Percentiles rank a stretch among this genome's conserved stretches.
Evolutionary conservation across 768 basidiomycete species (phyloP).

Genomic region (Sporobolomyces phaffii): DNA sequence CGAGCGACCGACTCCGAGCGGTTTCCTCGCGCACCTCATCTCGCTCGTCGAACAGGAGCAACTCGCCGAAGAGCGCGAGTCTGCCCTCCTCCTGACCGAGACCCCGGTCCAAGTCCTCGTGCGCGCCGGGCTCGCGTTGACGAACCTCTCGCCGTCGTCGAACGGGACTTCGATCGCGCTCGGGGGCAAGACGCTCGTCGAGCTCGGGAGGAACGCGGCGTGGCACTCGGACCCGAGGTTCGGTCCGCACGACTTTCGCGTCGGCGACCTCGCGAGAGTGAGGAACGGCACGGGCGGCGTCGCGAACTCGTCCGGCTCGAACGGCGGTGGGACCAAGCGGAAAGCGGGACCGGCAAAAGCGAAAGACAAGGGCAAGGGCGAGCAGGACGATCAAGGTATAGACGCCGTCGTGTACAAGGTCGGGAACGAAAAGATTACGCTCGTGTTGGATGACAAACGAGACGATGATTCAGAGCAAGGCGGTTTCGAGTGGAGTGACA

Average conservation of each 20-base stretch:
- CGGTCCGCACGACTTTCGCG: slow-evolving; percentile 80
- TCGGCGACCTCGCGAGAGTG: slow-evolving; percentile 81
- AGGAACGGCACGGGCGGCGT: too few species aligned
- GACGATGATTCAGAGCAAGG: background rate
- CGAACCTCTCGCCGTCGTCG: slow-evolving; percentile 62
- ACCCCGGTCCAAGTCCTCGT: slow-evolving; percentile 80
- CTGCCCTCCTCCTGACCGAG: slow-evolving; percentile 69
- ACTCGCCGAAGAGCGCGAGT: slow-evolving; percentile 75
- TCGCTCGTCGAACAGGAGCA: slow-evolving; percentile 65
- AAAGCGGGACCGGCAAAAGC: background rate
- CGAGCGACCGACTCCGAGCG: background rate
- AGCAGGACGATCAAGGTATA: slow-evolving; percentile 43
- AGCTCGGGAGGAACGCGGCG: slow-evolving; percentile 74
- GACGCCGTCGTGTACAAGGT: slow-evolving; percentile 89
- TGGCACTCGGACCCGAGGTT: slow-evolving; percentile 66
- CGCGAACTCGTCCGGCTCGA: too few species aligned
- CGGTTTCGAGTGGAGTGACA: slow-evolving; percentile 14
- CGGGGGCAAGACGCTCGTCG: slow-evolving; percentile 84
- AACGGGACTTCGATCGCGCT: slow-evolving; percentile 65
- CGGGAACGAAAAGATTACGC: slow-evolving; percentile 10
- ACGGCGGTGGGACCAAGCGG: slow-evolving; percentile 26
- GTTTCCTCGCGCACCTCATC: slow-evolving; percentile 64
- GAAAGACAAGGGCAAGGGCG: slow-evolving; percentile 7
- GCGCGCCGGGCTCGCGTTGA: slow-evolving; percentile 73
- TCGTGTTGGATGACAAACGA: slow-evolving; percentile 5